Evolutionary conservation across 257 asterid species (phyloP).

Genomic region (Solanum bulbocastanum): DNA sequence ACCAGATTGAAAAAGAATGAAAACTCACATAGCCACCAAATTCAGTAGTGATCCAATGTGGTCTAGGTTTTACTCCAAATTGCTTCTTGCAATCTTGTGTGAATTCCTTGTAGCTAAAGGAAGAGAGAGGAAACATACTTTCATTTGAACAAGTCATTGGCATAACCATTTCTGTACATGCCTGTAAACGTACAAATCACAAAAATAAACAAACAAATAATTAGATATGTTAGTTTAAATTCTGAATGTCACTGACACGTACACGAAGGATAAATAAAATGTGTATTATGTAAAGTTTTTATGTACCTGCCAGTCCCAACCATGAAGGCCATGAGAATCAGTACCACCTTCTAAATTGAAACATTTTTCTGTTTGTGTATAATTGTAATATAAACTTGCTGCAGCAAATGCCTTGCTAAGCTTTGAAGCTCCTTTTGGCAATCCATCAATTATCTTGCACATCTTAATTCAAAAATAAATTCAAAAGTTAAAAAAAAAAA

Average conservation of each 20-base stretch:
- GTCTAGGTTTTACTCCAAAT: slow-evolving; percentile 55
- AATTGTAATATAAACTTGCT: slow-evolving; percentile 69
- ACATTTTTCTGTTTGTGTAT: slow-evolving; percentile 51
- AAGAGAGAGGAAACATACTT: slow-evolving; percentile 62
- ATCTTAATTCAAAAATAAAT: slow-evolving; percentile 22
- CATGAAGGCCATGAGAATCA: slow-evolving; percentile 56
- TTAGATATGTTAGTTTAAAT: neutral
- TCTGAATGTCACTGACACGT: neutral
- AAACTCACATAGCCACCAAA: slow-evolving; percentile 55
- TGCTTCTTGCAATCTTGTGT: slow-evolving; percentile 22
- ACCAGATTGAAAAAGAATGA: neutral
- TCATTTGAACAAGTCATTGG: slow-evolving; percentile 49
- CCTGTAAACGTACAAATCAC: slow-evolving; percentile 21
- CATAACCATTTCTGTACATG: slow-evolving; percentile 89
- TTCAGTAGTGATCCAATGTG: slow-evolving; percentile 73
- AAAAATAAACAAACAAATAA: neutral
- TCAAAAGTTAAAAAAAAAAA: neutral
- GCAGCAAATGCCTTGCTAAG: slow-evolving; percentile 52
- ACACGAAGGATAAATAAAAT: neutral
- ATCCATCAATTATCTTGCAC: slow-evolving; percentile 63
- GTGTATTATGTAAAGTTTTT: neutral
- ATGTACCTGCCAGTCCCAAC: slow-evolving; percentile 78
- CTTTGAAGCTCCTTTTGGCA: slow-evolving; percentile 29
- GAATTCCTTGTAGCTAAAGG: slow-evolving; percentile 41
- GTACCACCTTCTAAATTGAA: slow-evolving; percentile 38